Evolutionary conservation across 2,329 filamentous ascomycete species (phyloP).

Genomic region (Microdochium trichocladiopsis): DNA sequence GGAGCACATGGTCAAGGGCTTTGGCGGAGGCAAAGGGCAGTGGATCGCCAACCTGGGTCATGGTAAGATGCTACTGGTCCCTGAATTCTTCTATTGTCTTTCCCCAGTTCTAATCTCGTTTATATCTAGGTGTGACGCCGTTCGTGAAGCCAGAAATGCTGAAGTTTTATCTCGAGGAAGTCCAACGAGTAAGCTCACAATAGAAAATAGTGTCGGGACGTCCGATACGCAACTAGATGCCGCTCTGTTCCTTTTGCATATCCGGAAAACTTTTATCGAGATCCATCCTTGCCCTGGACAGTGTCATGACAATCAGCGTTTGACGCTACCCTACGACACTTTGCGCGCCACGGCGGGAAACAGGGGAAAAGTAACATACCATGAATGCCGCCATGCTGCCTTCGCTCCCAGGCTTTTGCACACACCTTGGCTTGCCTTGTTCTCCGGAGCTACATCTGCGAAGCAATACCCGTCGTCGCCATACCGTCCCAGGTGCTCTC

Average conservation of each 20-base stretch:
- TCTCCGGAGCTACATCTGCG: slow-evolving; percentile 58
- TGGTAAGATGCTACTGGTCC: slow-evolving; percentile 46
- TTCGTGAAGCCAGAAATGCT: slow-evolving; percentile 90
- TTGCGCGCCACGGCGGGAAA: no score
- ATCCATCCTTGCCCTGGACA: slow-evolving; percentile 15
- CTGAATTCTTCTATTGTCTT: neutral
- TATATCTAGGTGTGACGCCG: slow-evolving; percentile 73
- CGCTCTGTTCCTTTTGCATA: slow-evolving; percentile 4
- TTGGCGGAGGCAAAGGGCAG: slow-evolving; percentile 68
- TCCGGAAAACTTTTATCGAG: slow-evolving; percentile 16
- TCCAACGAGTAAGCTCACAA: slow-evolving; percentile 60
- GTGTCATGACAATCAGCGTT: neutral
- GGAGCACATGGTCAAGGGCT: slow-evolving; percentile 80
- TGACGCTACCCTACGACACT: no score
- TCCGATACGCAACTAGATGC: slow-evolving; percentile 8
- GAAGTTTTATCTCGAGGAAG: slow-evolving; percentile 89
- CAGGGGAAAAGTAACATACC: no score
- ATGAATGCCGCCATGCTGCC: slow-evolving; percentile 48
- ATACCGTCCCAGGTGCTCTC: slow-evolving; percentile 36
- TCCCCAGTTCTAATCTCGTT: neutral
- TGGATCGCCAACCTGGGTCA: slow-evolving; percentile 98
- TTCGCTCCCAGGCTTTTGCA: slow-evolving; percentile 55
- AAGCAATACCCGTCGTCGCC: slow-evolving; percentile 45
- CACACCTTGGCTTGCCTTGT: slow-evolving; percentile 52
- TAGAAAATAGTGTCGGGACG: slow-evolving; percentile 4